These are phyloP conservation scores for Chaetomidium leptoderma DNA, from an alignment of 495 filamentous ascomycete genomes.

Conservation along the genomic window DNA sequence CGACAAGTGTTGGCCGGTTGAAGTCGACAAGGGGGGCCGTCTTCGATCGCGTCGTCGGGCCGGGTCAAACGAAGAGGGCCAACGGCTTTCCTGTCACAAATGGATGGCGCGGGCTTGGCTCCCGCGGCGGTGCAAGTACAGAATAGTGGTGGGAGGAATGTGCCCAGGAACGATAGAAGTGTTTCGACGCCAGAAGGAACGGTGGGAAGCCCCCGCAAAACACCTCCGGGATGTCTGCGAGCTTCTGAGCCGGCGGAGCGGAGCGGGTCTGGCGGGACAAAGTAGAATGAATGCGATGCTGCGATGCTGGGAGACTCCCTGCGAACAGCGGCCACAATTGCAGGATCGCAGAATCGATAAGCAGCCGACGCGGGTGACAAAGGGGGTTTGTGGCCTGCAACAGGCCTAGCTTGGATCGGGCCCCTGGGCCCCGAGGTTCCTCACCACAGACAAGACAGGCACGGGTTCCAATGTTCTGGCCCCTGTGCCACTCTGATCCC, in stretches of 20 bases:
- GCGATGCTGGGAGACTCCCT: constrained; percentile 10
- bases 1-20: background rate
- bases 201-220: constrained; percentile 5
- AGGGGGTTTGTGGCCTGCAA: constrained; percentile 28
- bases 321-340: constrained; percentile 1
- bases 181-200: constrained; percentile 4
- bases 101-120: constrained; percentile 15
- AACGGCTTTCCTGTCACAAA: constrained; percentile 2
- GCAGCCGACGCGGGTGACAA: constrained; percentile 15
- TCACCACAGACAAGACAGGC: background rate
- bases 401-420: constrained; percentile 26
- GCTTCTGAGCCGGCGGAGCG: constrained; percentile 6
- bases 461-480: constrained; percentile 2
- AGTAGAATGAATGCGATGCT: constrained; percentile 8
- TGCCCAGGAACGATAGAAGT: background rate
- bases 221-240: constrained; percentile 13
- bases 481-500: constrained; percentile 4
- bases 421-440: constrained; percentile 19
- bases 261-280: background rate
- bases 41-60: constrained; percentile 11
- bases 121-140: constrained; percentile 7
- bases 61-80: constrained; percentile 10
- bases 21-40: background rate
- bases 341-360: constrained; percentile 30
- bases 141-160: too few relatives aligned